Conservation (phyloP, 2,329 filamentous ascomycete species). For the Lachnellula hyalina region DNA sequence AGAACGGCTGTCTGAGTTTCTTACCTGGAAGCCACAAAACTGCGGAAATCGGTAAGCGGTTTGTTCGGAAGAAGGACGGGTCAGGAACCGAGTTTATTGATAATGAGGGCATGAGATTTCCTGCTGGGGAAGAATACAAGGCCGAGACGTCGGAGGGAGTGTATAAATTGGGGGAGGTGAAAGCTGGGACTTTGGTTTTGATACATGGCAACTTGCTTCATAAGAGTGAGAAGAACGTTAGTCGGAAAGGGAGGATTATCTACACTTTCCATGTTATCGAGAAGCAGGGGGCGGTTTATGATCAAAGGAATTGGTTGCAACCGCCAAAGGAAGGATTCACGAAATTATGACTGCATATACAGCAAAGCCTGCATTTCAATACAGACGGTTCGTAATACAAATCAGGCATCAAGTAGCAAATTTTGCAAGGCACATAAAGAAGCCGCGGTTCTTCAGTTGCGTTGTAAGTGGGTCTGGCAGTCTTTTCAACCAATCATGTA, state of each 20-base stretch:
- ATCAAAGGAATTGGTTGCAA: conserved; percentile 89
- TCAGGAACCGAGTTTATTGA: conserved; percentile 64
- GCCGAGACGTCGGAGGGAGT: conserved; percentile 43
- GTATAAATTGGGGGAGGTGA: conserved; percentile 80
- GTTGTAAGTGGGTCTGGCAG: no score
- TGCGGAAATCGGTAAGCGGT: conserved; percentile 64
- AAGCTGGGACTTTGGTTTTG: conserved; percentile 82
- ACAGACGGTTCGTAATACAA: no score
- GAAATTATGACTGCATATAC: conserved; percentile 19
- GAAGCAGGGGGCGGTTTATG: conserved; percentile 67
- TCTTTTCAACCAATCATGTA: no score
- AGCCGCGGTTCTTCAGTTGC: no score
- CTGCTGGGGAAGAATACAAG: conserved; percentile 45
- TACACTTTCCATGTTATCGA: conserved; percentile 99
- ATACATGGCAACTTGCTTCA: conserved; percentile 96
- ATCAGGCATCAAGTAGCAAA: no score
- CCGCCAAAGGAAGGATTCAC: conserved; percentile 74
- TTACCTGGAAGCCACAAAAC: conserved; percentile 74
- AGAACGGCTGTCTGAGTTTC: conserved; percentile 88
- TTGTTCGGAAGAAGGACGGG: conserved; percentile 58
- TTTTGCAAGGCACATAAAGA: no score
- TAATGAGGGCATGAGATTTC: conserved; percentile 63
- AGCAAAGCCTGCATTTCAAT: no score
- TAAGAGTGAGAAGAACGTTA: conserved; percentile 91
- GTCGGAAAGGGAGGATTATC: conserved; percentile 81